A percentile compares a stretch with the other conserved stretches of the same genome.
These are phyloP conservation scores for Saccharomyces hybrid DNA, from an alignment of 1,139 yeast species.

Conservation along the genomic window DNA sequence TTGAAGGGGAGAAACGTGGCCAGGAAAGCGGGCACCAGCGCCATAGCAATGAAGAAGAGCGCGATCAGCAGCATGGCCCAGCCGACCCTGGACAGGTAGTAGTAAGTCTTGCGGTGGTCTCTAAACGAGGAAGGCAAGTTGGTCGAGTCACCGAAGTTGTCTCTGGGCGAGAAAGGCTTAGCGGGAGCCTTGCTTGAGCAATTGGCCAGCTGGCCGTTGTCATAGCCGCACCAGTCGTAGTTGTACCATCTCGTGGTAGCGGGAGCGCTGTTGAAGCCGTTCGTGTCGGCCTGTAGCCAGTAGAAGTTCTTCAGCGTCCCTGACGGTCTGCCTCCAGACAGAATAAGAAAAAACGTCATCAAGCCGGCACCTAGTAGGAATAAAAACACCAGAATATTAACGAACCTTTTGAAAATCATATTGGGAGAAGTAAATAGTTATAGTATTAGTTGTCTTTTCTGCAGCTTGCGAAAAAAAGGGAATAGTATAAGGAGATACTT, in stretches of 20 bases:
- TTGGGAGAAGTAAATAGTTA: neutral
- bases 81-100: constrained; percentile 56
- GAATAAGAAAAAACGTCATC: constrained; percentile 51
- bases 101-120: constrained; percentile 42
- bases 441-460: neutral
- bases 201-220: constrained; percentile 26
- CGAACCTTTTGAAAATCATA: constrained; percentile 23
- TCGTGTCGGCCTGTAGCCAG: constrained; percentile 65
- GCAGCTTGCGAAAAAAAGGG: neutral
- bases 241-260: constrained; percentile 60
- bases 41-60: constrained; percentile 44
- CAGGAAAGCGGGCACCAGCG: constrained; percentile 34
- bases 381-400: constrained; percentile 24
- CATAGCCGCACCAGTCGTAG: constrained; percentile 52
- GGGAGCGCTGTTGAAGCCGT: constrained; percentile 43
- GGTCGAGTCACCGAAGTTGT: constrained; percentile 49
- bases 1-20: constrained; percentile 26
- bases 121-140: constrained; percentile 48
- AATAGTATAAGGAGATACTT: too few relatives aligned
- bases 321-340: constrained; percentile 50
- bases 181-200: constrained; percentile 34
- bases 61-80: constrained; percentile 62
- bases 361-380: constrained; percentile 36
- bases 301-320: constrained; percentile 50
- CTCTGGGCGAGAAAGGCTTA: constrained; percentile 61